Evolutionary conservation across 306 rosid genomes (phyloP), one percentile per base, ranked within the genome.

Genomic region (Acmispon strigosus): DNA sequence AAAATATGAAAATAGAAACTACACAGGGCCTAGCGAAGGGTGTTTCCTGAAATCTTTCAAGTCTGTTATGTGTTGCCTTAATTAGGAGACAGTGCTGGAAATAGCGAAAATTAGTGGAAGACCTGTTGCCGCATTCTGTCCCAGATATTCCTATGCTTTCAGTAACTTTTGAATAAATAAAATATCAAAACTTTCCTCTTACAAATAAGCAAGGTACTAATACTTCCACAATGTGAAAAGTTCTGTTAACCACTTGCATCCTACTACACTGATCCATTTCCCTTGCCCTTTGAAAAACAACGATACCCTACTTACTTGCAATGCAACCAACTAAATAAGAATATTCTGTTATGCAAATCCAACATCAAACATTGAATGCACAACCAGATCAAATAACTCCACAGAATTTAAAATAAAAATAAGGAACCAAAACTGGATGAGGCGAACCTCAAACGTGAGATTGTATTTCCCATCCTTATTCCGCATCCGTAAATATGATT

Each of bases 401-500:
- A 8, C 32, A 57, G 19, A 62, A 56, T 63, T 63, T 43, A 53
- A 69, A 27, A 48, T 52, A 39, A 45, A 66, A 60, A 15, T 64
- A 63, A 64, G 61, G 49, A 60, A 37, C 15, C 79, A 74, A 29
- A 48, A 32, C 11, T 29, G 16, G 45, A 48, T 29, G 42, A 66
- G 58, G 47, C 58, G 48, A 78, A 91, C 99, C 99, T 95, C 99
- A 86, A 95, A 95, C 99, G 86, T 95, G 70, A 95, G 99, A 85
- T 88, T 86, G 74, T 95, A 95, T 79, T 89, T 91, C 74, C 99
- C 99, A 75, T 95, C 99, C 79, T 91, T 95, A 64, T 95, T 92
- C 65, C 99, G 87, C 99, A 95, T 95, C 83, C 99, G 84, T 75
- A 95, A 81, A 89, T 95, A 95, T 49, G 99, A 95, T 82, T 95